Conservation (phyloP, 345 rosid genomes). For the Brassica napus region Da-Ae NC_063449.1:44114001-44114500, state of each 20-base stretch:
- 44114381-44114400: not conserved
- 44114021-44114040: not conserved
- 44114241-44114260: slow-evolving; percentile 20
- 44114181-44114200: slow-evolving; percentile 20
- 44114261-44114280: slow-evolving; percentile 16
- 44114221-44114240: slow-evolving; percentile 9
- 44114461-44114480: not conserved
- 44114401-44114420: not conserved
- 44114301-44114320: not conserved
- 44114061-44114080: too few species aligned
- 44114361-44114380: not conserved
- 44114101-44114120: too few species aligned
- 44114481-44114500: not conserved
- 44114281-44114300: not conserved
- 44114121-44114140: not conserved
- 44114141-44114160: not conserved
- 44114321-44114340: not conserved
- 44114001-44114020: not conserved
- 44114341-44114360: not conserved
- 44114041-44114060: not conserved
- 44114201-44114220: not conserved
- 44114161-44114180: slow-evolving; percentile 12
- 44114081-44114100: too few species aligned
- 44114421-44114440: not conserved
- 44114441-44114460: not conserved